Percentiles rank a stretch among this genome's conserved stretches.
Conservation (phyloP, 441 rosid genomes). For the Adansonia madagascariensis region DNA sequence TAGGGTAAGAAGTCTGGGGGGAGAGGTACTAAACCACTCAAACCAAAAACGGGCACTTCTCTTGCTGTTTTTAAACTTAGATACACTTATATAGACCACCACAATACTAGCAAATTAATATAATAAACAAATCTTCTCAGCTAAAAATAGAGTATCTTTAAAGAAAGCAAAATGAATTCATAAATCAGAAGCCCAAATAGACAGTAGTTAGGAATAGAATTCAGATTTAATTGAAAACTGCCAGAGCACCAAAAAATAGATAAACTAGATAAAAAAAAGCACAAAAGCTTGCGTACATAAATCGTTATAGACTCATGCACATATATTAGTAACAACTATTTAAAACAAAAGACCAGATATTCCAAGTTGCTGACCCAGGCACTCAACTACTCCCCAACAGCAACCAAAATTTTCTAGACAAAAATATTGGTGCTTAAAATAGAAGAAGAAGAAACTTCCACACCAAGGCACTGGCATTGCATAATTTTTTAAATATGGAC, state of each 20-base stretch:
- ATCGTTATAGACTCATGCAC: not conserved
- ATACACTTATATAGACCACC: not conserved
- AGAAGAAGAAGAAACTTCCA: not conserved
- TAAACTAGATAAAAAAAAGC: not conserved
- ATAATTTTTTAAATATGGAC: not conserved
- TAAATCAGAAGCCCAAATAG: not conserved
- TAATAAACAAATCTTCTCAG: slow-evolving; percentile 17
- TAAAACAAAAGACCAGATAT: not conserved
- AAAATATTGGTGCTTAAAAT: too few relatives aligned
- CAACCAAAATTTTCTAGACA: slow-evolving; percentile 5
- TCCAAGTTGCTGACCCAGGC: slow-evolving; percentile 3
- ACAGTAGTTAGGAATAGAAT: not conserved
- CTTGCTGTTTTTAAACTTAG: not conserved
- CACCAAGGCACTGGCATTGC: not conserved
- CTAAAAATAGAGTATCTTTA: not conserved
- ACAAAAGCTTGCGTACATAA: not conserved
- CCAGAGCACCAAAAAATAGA: slow-evolving; percentile 5
- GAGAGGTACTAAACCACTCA: slow-evolving; percentile 9
- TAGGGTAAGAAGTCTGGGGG: not conserved
- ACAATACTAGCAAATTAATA: slow-evolving; percentile 13
- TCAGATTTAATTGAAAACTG: not conserved
- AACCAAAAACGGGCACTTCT: not conserved
- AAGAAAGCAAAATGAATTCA: not conserved
- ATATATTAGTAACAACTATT: not conserved
- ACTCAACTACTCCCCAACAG: slow-evolving; percentile 12